Evolutionary conservation across 768 basidiomycete genomes (phyloP), one percentile per base, ranked within the genome.

Genomic region (Roridomyces roridus): DNA sequence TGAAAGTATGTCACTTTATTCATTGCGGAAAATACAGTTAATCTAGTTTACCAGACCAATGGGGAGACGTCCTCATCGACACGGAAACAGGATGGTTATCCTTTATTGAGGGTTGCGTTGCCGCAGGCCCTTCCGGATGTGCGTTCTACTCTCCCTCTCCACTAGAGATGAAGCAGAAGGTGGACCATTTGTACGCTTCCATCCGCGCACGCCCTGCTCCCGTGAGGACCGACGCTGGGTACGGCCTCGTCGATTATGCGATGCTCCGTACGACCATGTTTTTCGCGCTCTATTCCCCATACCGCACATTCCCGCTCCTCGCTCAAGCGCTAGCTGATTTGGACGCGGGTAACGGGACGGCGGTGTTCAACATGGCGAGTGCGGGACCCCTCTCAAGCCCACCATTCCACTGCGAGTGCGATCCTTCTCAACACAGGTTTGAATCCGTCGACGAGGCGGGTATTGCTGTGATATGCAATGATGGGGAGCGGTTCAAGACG

Each of bases 91-190:
- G 66, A 0, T 58, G 77, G 57, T 61, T 71, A 20, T 51, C 51
- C 8, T 80, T 81, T 59, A 75, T 72, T 46, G 61, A 67, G 5
- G 67, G 67, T 15, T 80, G 79, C 48, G 67, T 69, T 31, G 65
- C 68, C 0, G 78, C 75, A 1, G 80, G 78, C 0, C 74, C 75
- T 0, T 36, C 51, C 7, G 46, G 37, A 5, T 80, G 79, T 56
- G 43, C 74, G 5, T 78, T 80, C 65, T 77, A 73, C 61, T 73
- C 77, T 9, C 66, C 74, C 0, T 70, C 70, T 1, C 62, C 79
- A 1, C 62, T 63, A 0, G 66, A 69, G 3, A 73, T 80, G 20
- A 57, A 65, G 3, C 63, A 64, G 11, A 80, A 79, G 35, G 63
- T 79, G 5, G 74, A 74, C 1, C 49, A 48, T 1, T 56, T 80